Base-by-base conservation (phyloP, 2,329 filamentous ascomycete species). In the Parafenestella ontariensis region DNA sequence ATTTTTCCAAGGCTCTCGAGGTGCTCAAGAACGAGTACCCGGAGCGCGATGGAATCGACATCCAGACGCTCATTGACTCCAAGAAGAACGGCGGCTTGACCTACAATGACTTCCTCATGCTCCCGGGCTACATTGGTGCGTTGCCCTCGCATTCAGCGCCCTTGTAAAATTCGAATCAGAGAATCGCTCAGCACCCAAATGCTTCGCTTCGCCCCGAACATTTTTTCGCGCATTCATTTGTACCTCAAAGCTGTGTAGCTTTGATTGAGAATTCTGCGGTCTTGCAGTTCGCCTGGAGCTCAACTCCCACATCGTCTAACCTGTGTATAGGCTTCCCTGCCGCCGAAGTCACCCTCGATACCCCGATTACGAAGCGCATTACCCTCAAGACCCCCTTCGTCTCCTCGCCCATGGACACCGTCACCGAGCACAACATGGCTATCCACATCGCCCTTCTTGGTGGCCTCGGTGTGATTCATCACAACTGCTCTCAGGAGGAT, bases 351-450 rank as follows among this genome's bases (percentile, higher is more conserved):
- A 81, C 81, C 44, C 88, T 99, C 58, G 95, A 98, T 69, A 92
- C 94, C 31, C 92, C 92, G 54, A 85, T 99, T 71, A 99, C 95
- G 67, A 96, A 96, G 86, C 88, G 92, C 72, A 96, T 99, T 79
- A 88, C 91, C 31, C 85, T 99, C 76, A 99, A 97, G 86, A 96
- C 93, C 6, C 95, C 95, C 56, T 93, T 99, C 73, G 87, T 98
- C 64, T 99, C 95, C 42, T 98, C 95, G 34, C 95, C 96, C 71
- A 99, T 99, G 95, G 95, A 99, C 82, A 99, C 95, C 9, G 95
- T 99, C 76, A 99, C 96, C 39, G 95, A 99, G 83, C 91, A 96
- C 81, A 94, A 96, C 77, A 99, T 99, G 96, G 96, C 95, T 63
- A 98, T 99, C 70, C 91, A 97, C 81, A 96, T 96, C 85, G 91